Evolutionary conservation across 352 stramenopile genomes (phyloP).

Genomic region (Phytophthora brassicae): DNA sequence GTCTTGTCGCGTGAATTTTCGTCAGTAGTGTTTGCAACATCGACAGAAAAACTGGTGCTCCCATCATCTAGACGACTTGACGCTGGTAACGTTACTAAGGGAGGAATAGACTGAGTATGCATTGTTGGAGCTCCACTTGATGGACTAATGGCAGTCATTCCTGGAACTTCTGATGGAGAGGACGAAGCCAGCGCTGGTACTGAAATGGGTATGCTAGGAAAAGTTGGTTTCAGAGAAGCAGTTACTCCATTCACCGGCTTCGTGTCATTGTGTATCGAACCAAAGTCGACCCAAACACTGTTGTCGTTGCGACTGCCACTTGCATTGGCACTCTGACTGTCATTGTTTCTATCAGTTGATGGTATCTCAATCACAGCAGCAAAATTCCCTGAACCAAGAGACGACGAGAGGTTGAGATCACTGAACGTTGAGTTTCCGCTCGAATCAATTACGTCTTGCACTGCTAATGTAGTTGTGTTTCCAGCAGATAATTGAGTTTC

Average conservation of each 20-base stretch:
- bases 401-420: constrained; percentile 3
- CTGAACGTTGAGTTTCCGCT: background rate
- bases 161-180: background rate
- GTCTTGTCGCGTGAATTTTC: background rate
- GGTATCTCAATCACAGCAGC: constrained; percentile 1
- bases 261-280: background rate
- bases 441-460: background rate
- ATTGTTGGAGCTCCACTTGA: background rate
- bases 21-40: background rate
- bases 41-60: background rate
- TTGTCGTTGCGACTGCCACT: background rate
- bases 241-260: constrained; percentile 5
- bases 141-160: background rate
- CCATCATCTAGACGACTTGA: background rate
- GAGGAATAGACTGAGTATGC: background rate
- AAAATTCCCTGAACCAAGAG: background rate
- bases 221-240: background rate
- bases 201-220: background rate
- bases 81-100: background rate
- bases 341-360: background rate
- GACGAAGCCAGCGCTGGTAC: background rate
- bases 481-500: too few species aligned
- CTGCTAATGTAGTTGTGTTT: too few species aligned
- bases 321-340: background rate
- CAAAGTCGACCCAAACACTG: constrained; percentile 1